Base-by-base conservation (phyloP, 1,139 yeast species). In the Suhomyces ambrosiae region DNA sequence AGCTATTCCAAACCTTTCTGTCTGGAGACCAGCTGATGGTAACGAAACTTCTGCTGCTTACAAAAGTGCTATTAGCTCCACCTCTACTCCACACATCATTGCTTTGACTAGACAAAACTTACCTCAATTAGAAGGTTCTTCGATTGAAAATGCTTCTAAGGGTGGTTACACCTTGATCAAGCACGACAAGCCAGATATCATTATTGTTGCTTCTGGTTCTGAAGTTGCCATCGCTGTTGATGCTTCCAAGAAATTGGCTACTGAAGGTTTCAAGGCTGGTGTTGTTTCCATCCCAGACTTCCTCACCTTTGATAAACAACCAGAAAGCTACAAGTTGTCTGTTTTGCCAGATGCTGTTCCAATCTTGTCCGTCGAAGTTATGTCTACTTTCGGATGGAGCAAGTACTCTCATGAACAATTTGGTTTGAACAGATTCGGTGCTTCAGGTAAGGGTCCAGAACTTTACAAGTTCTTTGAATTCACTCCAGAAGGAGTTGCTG, bases 21-120 rank as follows among this genome's bases (percentile, higher is more conserved):
- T 92, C 46, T 92, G 97, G 97, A 88, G 99, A 80, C 98, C 98
- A 56, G 98, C 98, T 62, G 98, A 94, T 67, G 99, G 99, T 76
- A 92, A 92, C 68, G 99, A 92, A 76, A 84, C 86, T 52, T 86
- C 97, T 52, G 99, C 97, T 60, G 96, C 98, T 50, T 92, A 92
- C 82, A 72, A 78, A 70, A 74, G 75, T 53, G 87, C 98, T 40
- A 58, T 92, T 49, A 80, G 77, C 61, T 71, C 83, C 43, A 76
- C 70, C 46, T 71, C 75, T 56, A 88, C 96, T 41, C 98, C 99
- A 52, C 78, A 94, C 44, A 74, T 94, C 58, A 74, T 92, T 66
- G 97, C 97, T 48, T 79, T 94, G 53, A 82, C 97, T 42, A 90
- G 99, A 79, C 98, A 94, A 76, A 87, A 87, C 84, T 75, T 92